Percentiles rank a stretch among this genome's conserved stretches.
These are phyloP conservation scores for Aspergillus brasiliensis DNA, from an alignment of 2,329 filamentous ascomycete genomes.

Conservation along the genomic window DNA sequence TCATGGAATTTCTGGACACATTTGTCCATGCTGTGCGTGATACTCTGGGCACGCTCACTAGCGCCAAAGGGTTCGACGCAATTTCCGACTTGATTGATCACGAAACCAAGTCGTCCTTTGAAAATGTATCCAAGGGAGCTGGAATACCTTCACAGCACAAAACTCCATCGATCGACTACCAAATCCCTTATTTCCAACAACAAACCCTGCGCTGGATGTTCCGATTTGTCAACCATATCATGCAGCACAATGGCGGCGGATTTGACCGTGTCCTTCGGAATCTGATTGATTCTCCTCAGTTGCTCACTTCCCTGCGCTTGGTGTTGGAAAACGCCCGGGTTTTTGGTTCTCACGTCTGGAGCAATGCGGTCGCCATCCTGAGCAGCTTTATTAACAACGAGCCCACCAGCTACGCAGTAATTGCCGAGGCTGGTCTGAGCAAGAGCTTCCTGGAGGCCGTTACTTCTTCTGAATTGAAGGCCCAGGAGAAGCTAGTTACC, in stretches of 20 bases:
- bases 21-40: conserved; percentile 83
- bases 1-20: conserved; percentile 84
- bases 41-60: conserved; percentile 80
- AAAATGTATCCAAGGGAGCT: conserved; percentile 65
- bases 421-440: conserved; percentile 90
- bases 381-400: conserved; percentile 99
- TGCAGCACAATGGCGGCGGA: conserved; percentile 78
- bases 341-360: conserved; percentile 95
- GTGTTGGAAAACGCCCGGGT: conserved; percentile 77
- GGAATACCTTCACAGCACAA: conserved; percentile 73
- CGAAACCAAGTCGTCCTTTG: conserved; percentile 71
- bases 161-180: conserved; percentile 85
- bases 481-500: conserved; percentile 34
- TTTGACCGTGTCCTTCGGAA: conserved; percentile 90
- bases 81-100: conserved; percentile 83
- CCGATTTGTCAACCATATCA: conserved; percentile 95
- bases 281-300: conserved; percentile 85
- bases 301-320: conserved; percentile 75
- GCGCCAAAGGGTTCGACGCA: conserved; percentile 81
- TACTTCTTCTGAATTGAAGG: conserved; percentile 51
- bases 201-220: conserved; percentile 91
- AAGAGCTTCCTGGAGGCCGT: conserved; percentile 82
- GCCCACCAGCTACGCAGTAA: conserved; percentile 93
- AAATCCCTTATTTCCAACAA: conserved; percentile 90
- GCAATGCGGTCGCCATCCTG: conserved; percentile 85